Percentiles rank a stretch among this genome's conserved stretches.
phyloP scores from a whole-genome alignment of 768 basidiomycete genomes.

The Naganishia friedmannii region DNA sequence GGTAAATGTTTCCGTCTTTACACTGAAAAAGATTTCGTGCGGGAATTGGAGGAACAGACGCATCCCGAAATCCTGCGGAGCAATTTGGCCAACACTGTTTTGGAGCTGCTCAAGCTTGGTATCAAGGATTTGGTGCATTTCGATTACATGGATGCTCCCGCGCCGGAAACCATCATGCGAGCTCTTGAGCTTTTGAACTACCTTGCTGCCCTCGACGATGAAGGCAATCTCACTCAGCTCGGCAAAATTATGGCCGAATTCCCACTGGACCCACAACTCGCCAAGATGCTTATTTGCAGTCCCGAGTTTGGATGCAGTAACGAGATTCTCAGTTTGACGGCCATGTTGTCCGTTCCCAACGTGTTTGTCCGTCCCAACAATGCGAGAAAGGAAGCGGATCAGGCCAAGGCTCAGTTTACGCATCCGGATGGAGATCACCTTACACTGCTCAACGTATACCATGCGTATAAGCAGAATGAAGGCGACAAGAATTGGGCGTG shows the following conservation, averaged over 20 bases:
- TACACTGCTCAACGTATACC: slow-evolving; percentile 90
- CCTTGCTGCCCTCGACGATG: slow-evolving; percentile 87
- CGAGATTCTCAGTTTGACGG: slow-evolving; percentile 88
- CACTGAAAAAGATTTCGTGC: slow-evolving; percentile 95
- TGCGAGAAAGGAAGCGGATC: slow-evolving; percentile 83
- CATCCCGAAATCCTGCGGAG: slow-evolving; percentile 92
- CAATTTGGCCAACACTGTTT: slow-evolving; percentile 86
- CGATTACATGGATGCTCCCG: slow-evolving; percentile 80
- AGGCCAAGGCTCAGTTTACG: slow-evolving; percentile 79
- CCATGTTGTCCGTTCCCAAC: slow-evolving; percentile 95
- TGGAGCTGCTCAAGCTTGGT: slow-evolving; percentile 91
- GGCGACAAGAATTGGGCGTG: slow-evolving; percentile 85
- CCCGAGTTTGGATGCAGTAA: slow-evolving; percentile 95
- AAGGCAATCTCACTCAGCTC: slow-evolving; percentile 80
- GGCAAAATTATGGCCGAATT: slow-evolving; percentile 96
- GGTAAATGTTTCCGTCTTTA: slow-evolving; percentile 97
- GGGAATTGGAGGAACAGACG: slow-evolving; percentile 92
- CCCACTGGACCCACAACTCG: slow-evolving; percentile 91
- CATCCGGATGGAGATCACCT: slow-evolving; percentile 97
- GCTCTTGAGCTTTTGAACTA: slow-evolving; percentile 91
- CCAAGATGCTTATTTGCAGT: slow-evolving; percentile 89
- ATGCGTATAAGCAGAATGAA: slow-evolving; percentile 76
- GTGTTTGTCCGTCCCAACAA: slow-evolving; percentile 90
- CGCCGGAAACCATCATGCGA: slow-evolving; percentile 94
- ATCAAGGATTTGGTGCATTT: slow-evolving; percentile 86